Conservation (phyloP, 106 monocot genomes). For the Iris macrosiphon region DNA sequence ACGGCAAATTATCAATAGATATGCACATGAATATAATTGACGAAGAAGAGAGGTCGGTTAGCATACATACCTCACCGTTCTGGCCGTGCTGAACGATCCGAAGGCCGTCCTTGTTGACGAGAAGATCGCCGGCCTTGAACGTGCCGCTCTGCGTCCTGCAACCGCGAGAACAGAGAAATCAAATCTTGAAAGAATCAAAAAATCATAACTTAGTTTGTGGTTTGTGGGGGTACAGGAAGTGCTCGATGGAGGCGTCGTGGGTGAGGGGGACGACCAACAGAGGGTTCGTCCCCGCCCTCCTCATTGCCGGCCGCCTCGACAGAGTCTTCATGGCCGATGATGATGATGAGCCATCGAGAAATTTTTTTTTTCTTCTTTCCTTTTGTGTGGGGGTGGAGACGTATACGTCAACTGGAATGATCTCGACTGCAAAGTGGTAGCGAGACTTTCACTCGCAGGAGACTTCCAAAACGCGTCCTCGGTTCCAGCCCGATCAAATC, state of each 20-base stretch:
- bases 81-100: constrained; percentile 62
- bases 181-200: neutral
- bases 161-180: neutral
- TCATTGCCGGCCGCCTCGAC: constrained; percentile 6
- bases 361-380: too few relatives aligned
- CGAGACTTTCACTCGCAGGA: too few relatives aligned
- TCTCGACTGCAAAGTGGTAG: too few relatives aligned
- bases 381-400: too few relatives aligned
- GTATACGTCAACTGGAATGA: too few relatives aligned
- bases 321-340: too few relatives aligned
- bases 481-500: too few relatives aligned
- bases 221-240: constrained; percentile 49
- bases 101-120: constrained; percentile 85
- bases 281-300: constrained; percentile 3
- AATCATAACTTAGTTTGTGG: neutral
- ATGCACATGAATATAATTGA: too few relatives aligned
- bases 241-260: constrained; percentile 29
- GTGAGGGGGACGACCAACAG: constrained; percentile 32
- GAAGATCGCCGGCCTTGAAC: constrained; percentile 77
- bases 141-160: constrained; percentile 68
- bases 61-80: constrained; percentile 53
- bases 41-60: too few relatives aligned
- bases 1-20: too few relatives aligned
- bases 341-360: too few relatives aligned
- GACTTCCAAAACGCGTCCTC: too few relatives aligned